These are phyloP conservation scores for Cucurbita pepo DNA, from an alignment of 306 rosid species.

Conservation along the genomic window DNA sequence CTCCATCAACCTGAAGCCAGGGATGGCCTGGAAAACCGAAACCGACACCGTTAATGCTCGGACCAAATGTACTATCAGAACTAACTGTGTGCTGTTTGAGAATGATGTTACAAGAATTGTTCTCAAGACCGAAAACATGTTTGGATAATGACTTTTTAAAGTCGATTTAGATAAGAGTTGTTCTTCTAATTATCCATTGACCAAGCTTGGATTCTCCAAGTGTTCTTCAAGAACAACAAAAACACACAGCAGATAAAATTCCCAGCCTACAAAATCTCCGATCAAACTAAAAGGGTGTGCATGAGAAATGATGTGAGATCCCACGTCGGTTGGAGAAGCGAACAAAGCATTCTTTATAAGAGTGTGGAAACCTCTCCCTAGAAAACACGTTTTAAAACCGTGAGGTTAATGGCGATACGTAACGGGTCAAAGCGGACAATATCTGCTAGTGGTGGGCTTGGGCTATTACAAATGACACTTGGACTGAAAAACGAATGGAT, in stretches of 20 bases:
- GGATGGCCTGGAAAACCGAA: constrained; percentile 63
- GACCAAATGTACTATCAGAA: no score
- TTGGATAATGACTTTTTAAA: background rate
- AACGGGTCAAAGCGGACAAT: no score
- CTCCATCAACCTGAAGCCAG: constrained; percentile 76
- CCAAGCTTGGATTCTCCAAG: background rate
- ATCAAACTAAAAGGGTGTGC: background rate
- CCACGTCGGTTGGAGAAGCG: no score
- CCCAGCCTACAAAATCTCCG: background rate
- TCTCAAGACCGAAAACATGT: background rate
- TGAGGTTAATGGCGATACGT: no score
- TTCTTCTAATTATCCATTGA: background rate
- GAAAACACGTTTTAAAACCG: no score
- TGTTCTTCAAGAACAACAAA: background rate
- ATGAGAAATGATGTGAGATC: no score
- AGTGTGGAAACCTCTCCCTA: no score
- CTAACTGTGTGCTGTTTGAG: background rate
- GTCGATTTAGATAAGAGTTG: background rate
- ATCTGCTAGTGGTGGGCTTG: no score
- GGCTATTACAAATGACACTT: no score
- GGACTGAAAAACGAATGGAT: no score
- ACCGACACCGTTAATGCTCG: background rate
- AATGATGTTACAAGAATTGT: background rate
- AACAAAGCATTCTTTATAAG: no score
- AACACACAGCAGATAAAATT: background rate